These are phyloP conservation scores for Przewalskia tangutica DNA, from an alignment of 257 asterid species.

Conservation along the genomic window DNA sequence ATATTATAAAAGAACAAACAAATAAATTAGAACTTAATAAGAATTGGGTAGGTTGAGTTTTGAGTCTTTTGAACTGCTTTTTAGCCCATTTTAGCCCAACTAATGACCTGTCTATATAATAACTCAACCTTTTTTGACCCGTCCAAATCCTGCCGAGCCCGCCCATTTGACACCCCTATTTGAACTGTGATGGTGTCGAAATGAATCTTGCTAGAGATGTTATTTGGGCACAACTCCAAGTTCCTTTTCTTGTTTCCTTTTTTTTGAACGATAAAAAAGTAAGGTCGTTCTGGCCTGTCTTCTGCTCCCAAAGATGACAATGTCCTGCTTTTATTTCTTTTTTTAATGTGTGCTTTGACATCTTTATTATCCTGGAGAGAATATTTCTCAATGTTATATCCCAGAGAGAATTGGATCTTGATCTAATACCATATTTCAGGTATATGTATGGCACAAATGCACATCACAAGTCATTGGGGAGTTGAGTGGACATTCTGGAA, in stretches of 20 bases:
- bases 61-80: too few relatives aligned
- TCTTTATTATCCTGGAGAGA: neutral
- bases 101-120: too few relatives aligned
- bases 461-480: constrained; percentile 50
- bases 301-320: neutral
- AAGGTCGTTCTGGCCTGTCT: neutral
- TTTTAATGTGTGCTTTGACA: neutral
- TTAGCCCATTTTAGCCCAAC: too few relatives aligned
- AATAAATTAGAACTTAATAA: too few relatives aligned
- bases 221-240: neutral
- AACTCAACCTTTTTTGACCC: too few relatives aligned
- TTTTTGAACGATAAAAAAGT: neutral
- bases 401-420: neutral
- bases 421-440: constrained; percentile 21
- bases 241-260: neutral
- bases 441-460: constrained; percentile 68
- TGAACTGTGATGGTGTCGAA: neutral
- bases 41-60: too few relatives aligned
- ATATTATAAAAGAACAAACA: too few relatives aligned
- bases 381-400: neutral
- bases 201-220: neutral
- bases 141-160: too few relatives aligned
- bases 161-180: neutral
- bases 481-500: constrained; percentile 63
- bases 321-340: neutral